These are phyloP conservation scores for Rhynchosporium secalis DNA, from an alignment of 2,329 filamentous ascomycete genomes.

Conservation along the genomic window DNA sequence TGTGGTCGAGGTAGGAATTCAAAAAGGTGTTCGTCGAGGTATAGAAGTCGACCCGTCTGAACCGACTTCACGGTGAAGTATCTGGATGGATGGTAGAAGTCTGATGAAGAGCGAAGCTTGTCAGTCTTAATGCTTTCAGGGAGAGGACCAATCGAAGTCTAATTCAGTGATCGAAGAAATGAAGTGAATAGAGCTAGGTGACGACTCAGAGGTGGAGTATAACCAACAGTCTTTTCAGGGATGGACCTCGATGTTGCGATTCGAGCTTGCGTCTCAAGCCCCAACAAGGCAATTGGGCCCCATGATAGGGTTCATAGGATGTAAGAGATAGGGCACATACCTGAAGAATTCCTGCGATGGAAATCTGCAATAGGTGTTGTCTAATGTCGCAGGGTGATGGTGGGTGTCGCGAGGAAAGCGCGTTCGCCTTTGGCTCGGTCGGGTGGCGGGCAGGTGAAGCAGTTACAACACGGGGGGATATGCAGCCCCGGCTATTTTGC, in stretches of 20 bases:
- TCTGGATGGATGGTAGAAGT: conserved; percentile 16
- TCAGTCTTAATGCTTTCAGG: conserved; percentile 14
- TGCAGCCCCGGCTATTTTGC: conserved; percentile 1
- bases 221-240: conserved; percentile 16
- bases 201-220: conserved; percentile 13
- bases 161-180: conserved; percentile 9
- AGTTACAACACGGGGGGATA: conserved; percentile 6
- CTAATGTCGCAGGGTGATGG: conserved; percentile 6
- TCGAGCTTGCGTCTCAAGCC: conserved; percentile 3
- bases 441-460: not conserved
- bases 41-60: conserved; percentile 22
- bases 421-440: conserved; percentile 16
- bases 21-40: conserved; percentile 21
- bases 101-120: conserved; percentile 17
- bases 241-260: conserved; percentile 17
- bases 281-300: conserved; percentile 10
- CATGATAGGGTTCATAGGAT: conserved; percentile 14
- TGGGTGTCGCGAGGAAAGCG: conserved; percentile 18
- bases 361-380: conserved; percentile 1
- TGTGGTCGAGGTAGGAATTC: conserved; percentile 20
- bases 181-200: conserved; percentile 1
- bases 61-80: conserved; percentile 21
- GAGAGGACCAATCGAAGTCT: not conserved
- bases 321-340: conserved; percentile 22
- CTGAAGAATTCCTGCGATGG: conserved; percentile 15